Conservation (phyloP, 805 yeast species). For the Candida krabiensis region DNA sequence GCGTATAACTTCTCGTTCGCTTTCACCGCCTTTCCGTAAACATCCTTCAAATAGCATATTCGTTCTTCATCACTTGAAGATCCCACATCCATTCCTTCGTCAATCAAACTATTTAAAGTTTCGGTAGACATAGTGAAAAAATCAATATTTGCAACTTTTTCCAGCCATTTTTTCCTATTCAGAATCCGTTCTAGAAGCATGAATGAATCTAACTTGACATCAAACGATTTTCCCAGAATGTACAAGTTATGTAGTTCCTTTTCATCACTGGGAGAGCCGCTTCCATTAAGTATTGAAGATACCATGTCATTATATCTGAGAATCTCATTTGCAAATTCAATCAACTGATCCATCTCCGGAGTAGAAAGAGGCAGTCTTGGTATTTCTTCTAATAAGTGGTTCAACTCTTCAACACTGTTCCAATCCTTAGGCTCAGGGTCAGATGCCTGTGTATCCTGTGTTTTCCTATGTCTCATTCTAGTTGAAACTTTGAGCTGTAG, state of each 20-base stretch:
- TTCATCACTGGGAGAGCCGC: constrained; percentile 37
- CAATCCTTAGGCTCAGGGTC: constrained; percentile 24
- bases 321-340: constrained; percentile 53
- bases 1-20: constrained; percentile 14
- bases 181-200: constrained; percentile 40
- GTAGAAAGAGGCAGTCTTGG: constrained; percentile 50
- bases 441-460: constrained; percentile 1
- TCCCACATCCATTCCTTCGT: constrained; percentile 23
- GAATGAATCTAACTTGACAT: constrained; percentile 52
- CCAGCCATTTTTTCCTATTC: constrained; percentile 40
- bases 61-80: constrained; percentile 16
- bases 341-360: constrained; percentile 60
- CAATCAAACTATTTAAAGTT: constrained; percentile 19
- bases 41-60: constrained; percentile 10
- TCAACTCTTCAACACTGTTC: constrained; percentile 33
- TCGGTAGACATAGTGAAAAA: constrained; percentile 26
- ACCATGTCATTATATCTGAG: constrained; percentile 50
- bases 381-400: constrained; percentile 43
- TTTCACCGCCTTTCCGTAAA: constrained; percentile 13
- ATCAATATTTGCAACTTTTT: constrained; percentile 22
- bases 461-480: constrained; percentile 37
- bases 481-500: constrained; percentile 53
- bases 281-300: constrained; percentile 33
- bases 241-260: constrained; percentile 46
- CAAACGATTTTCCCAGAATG: constrained; percentile 58